Conservation (phyloP, 176 grass and related monocot genomes). For the Carex cristatella region DNA sequence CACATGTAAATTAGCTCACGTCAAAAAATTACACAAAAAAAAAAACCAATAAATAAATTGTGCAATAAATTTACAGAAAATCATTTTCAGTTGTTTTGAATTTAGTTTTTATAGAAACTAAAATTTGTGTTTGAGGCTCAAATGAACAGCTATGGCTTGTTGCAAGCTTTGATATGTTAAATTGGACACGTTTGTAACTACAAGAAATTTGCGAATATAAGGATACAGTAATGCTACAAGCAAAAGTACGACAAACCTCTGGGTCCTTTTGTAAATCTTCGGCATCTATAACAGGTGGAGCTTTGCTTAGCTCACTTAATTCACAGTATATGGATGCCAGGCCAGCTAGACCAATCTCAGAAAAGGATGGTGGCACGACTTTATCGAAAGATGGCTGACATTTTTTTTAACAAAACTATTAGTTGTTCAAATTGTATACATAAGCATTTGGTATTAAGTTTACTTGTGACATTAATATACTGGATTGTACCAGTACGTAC, state of each 20-base stretch:
- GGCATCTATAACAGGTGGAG: slow-evolving; percentile 87
- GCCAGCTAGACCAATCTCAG: slow-evolving; percentile 79
- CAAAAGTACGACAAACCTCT: slow-evolving; percentile 44
- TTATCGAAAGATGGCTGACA: slow-evolving; percentile 85
- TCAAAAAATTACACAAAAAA: background rate
- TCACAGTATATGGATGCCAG: slow-evolving; percentile 90
- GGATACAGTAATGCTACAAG: background rate
- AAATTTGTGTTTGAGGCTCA: background rate
- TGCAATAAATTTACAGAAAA: background rate
- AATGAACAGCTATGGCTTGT: background rate
- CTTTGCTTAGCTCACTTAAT: slow-evolving; percentile 58
- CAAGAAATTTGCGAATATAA: background rate
- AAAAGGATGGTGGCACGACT: slow-evolving; percentile 70
- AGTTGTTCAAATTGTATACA: background rate
- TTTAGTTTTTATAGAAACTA: background rate
- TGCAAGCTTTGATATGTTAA: background rate
- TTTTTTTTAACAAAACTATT: background rate
- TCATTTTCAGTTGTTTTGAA: background rate
- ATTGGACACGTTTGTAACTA: background rate
- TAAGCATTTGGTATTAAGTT: background rate
- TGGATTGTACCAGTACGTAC: background rate
- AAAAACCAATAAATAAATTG: background rate
- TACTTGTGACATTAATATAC: background rate
- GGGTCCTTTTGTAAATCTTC: slow-evolving; percentile 77
- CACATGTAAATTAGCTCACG: slow-evolving; percentile 10